Base-by-base conservation (phyloP, 1,284 basidiomycete genomes). In the Coriolopsis trogii region DNA sequence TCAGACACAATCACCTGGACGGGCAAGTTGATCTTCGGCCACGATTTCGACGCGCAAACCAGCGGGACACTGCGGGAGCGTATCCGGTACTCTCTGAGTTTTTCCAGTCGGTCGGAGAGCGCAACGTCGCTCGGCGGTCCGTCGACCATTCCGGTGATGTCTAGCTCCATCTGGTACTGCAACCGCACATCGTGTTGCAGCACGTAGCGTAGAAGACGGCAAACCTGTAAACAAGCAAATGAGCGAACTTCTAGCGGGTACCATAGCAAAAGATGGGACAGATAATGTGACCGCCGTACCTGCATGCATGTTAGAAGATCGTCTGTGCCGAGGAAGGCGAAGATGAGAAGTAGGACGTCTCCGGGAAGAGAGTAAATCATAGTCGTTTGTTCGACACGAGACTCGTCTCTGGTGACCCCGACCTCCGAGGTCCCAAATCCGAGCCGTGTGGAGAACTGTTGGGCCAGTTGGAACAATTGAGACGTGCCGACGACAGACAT, bases 131-230 rank as follows among this genome's bases (percentile, higher is more conserved):
- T 26, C 6, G 26, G 30, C 1, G 38, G 37, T 0, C 51, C 46
- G 30, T 53, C 42, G 34, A 41, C 25, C 51, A 53, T 53, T 26
- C 51, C 51, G n/a, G 15, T 21, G 25, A 31, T 31, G 15, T 37
- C 41, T 24, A 49, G 42, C 15, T 49, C 51, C 5, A 49, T 36
- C 16, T 33, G 18, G 24, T 53, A 53, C 25, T 49, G 51, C 16
- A 36, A 29, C 13, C 21, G 36, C 29, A 49, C 7, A 26, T 48
- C 51, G 26, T 30, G 9, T n/a, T 40, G 26, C 20, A 53, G 12
- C 24, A 49, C 34, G 23, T 13, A 20, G 26, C 41, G 29, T 13
- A 43, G 36, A 5, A 40, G 18, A 18, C 41, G 46, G 33, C 41
- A 53, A 8, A 49, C 37, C 47, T 51, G 15, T 16, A 8, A 28